Evolutionary conservation across 371 early-diverging fungal species (phyloP).

Genomic region (Mortierella sp.): DNA sequence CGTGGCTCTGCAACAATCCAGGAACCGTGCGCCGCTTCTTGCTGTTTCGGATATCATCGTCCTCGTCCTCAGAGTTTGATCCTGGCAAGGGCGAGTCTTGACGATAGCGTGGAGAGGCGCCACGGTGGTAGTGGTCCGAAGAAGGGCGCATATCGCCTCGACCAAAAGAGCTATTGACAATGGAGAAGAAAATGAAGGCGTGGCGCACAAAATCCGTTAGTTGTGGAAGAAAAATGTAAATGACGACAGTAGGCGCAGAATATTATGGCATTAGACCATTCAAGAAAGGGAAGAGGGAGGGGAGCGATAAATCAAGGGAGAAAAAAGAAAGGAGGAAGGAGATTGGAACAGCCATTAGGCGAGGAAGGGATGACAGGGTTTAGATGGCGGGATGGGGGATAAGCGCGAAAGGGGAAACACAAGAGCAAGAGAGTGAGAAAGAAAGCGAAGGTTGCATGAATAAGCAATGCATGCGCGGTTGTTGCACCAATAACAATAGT

Average conservation of each 20-base stretch:
- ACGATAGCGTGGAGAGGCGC: constrained; percentile 44
- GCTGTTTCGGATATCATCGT: constrained; percentile 49
- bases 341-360: neutral
- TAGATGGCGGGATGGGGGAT: neutral
- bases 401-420: neutral
- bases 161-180: constrained; percentile 21
- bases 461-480: constrained; percentile 12
- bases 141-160: constrained; percentile 26
- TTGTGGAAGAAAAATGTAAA: neutral
- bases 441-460: constrained; percentile 16
- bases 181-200: neutral
- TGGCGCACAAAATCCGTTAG: neutral
- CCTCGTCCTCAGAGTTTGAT: constrained; percentile 56
- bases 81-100: constrained; percentile 56
- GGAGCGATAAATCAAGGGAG: constrained; percentile 1
- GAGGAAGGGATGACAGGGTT: neutral
- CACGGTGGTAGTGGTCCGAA: constrained; percentile 26
- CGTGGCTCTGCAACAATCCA: constrained; percentile 16
- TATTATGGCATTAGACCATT: neutral
- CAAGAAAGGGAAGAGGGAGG: neutral
- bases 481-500: constrained; percentile 11
- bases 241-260: neutral
- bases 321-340: neutral
- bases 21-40: constrained; percentile 46
- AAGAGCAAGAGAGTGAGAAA: constrained; percentile 4